A percentile compares a stretch with the other conserved stretches of the same genome.
Evolutionary conservation across 768 basidiomycete species (phyloP).

Genomic region (Mycena metata): DNA sequence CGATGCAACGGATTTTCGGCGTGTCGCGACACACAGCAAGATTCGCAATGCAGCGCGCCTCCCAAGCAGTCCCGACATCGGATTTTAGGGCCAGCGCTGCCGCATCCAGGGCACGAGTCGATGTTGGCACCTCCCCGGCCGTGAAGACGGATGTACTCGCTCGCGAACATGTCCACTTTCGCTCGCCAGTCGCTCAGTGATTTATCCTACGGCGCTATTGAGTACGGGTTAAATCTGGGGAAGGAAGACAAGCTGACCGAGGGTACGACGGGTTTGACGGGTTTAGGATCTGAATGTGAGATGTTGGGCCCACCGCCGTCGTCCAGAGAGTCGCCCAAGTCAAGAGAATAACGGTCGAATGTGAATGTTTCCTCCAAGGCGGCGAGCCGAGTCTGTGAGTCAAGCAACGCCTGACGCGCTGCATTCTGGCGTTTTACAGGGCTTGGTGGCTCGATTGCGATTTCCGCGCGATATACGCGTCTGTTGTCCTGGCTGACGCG

Average conservation of each 20-base stretch:
- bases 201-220: neutral
- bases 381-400: no score
- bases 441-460: no score
- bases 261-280: neutral
- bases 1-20: slow-evolving; percentile 34
- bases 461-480: no score
- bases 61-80: slow-evolving; percentile 12
- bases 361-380: no score
- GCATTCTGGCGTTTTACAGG: no score
- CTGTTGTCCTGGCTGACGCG: no score
- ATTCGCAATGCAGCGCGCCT: neutral
- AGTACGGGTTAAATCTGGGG: no score
- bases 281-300: no score
- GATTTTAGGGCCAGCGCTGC: neutral
- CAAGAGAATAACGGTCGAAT: no score
- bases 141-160: neutral
- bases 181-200: neutral
- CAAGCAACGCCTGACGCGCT: no score
- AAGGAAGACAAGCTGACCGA: neutral
- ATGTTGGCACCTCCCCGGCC: neutral
- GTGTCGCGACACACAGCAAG: slow-evolving; percentile 22
- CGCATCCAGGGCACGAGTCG: neutral
- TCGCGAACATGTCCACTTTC: neutral
- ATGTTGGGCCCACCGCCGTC: no score
- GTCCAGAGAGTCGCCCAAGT: no score